Percentiles rank a stretch among this genome's conserved stretches.
Evolutionary conservation across 176 grass and related monocot species (phyloP).

Genomic region (Rhipidocladum racemiflorum): DNA sequence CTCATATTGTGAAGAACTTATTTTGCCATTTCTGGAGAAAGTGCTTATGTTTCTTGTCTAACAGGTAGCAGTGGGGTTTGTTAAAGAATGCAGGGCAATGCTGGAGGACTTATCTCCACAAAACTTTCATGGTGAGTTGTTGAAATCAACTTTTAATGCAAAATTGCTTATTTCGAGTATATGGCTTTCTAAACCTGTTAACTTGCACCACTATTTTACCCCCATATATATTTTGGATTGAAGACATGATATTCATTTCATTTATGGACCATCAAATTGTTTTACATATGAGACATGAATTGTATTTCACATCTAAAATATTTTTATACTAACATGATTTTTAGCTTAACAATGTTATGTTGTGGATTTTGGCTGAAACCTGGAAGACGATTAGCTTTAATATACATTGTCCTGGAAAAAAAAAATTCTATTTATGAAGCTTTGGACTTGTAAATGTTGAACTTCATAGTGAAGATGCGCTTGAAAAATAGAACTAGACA

Average conservation of each 20-base stretch:
- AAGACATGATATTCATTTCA: not conserved
- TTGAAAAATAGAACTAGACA: no score
- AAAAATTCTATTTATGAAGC: no score
- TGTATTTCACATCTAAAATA: not conserved
- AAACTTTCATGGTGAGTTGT: constrained; percentile 80
- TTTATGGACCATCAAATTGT: not conserved
- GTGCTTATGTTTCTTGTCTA: not conserved
- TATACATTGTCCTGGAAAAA: not conserved
- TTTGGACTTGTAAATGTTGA: no score
- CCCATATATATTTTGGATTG: not conserved
- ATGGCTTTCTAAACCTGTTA: not conserved
- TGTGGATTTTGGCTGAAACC: not conserved
- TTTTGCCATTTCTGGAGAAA: constrained; percentile 16
- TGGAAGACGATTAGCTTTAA: not conserved
- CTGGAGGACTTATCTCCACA: constrained; percentile 79
- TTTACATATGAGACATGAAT: not conserved
- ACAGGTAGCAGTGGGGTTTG: constrained; percentile 88
- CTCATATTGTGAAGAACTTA: not conserved
- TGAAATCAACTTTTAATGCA: not conserved
- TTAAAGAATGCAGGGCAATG: constrained; percentile 91
- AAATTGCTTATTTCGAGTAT: not conserved
- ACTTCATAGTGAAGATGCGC: no score
- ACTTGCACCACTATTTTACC: not conserved
- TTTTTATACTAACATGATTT: not conserved
- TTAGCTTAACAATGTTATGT: not conserved